These are phyloP conservation scores for Monosporascus ibericus DNA, from an alignment of 2,329 filamentous ascomycete species.

Conservation along the genomic window DNA sequence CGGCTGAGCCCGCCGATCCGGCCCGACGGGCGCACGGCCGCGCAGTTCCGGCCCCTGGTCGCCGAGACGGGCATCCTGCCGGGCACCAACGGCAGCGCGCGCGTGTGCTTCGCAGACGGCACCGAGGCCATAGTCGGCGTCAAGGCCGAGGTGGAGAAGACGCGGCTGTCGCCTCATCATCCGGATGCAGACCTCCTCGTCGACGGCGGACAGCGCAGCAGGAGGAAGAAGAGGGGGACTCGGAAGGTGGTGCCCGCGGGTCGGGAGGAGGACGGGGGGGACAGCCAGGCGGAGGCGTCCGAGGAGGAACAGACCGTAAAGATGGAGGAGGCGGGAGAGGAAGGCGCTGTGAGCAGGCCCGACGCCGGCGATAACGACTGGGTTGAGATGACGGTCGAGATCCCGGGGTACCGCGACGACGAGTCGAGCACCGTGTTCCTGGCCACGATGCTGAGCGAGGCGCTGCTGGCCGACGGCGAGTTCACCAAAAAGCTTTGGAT, in stretches of 20 bases:
- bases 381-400: conserved; percentile 88
- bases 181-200: conserved; percentile 13
- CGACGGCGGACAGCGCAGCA: conserved; percentile 12
- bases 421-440: conserved; percentile 85
- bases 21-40: conserved; percentile 74
- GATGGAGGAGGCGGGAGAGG: conserved; percentile 22
- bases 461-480: conserved; percentile 66
- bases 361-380: conserved; percentile 55
- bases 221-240: conserved; percentile 14
- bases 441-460: conserved; percentile 82
- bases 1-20: conserved; percentile 77
- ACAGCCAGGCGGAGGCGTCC: conserved; percentile 28
- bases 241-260: conserved; percentile 31
- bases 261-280: conserved; percentile 20
- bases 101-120: conserved; percentile 90
- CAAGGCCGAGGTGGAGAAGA: conserved; percentile 89
- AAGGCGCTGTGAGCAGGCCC: conserved; percentile 11
- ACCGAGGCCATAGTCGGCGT: conserved; percentile 94
- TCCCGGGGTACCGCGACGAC: conserved; percentile 85
- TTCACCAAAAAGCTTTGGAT: conserved; percentile 73
- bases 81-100: conserved; percentile 82
- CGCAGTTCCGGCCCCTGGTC: conserved; percentile 83
- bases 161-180: conserved; percentile 28
- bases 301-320: conserved; percentile 29
- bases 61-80: conserved; percentile 90